These are phyloP conservation scores for Cornus florida DNA, from an alignment of 148 eudicot genomes.

Conservation along the genomic window DNA sequence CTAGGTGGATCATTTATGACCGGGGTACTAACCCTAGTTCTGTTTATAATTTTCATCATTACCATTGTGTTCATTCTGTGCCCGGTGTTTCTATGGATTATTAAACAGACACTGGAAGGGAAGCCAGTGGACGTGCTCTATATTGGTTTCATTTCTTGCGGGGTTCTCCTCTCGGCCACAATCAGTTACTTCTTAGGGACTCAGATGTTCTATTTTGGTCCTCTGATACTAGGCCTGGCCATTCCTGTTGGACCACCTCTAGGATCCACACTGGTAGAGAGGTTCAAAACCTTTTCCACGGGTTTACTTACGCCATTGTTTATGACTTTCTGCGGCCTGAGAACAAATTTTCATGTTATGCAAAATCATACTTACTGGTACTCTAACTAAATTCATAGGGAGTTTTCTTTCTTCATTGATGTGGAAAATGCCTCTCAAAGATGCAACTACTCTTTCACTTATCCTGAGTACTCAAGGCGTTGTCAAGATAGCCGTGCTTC, in stretches of 20 bases:
- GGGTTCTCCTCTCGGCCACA: conserved; percentile 17
- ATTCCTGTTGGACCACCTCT: conserved; percentile 33
- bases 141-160: conserved; percentile 5
- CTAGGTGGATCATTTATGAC: not conserved
- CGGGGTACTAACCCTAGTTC: not conserved
- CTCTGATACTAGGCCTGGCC: conserved; percentile 24
- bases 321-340: conserved; percentile 27
- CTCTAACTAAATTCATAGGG: not conserved
- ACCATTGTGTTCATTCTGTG: not conserved
- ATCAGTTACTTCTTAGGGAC: conserved; percentile 22
- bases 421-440: conserved; percentile 29
- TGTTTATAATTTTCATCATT: not conserved
- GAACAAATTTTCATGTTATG: conserved; percentile 3
- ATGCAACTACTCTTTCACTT: conserved; percentile 26
- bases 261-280: conserved; percentile 27
- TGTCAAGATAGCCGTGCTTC: conserved; percentile 4
- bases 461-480: conserved; percentile 34
- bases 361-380: conserved; percentile 1
- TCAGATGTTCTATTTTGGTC: conserved; percentile 17
- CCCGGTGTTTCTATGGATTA: conserved; percentile 21
- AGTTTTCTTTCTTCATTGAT: conserved; percentile 13
- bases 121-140: conserved; percentile 23
- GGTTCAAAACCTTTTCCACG: conserved; percentile 16
- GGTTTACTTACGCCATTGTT: conserved; percentile 28
- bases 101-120: conserved; percentile 34